Percentiles rank a stretch among this genome's conserved stretches.
Evolutionary conservation across 352 stramenopile genomes (phyloP).

Genomic region (Pythium sukuiense): DNA sequence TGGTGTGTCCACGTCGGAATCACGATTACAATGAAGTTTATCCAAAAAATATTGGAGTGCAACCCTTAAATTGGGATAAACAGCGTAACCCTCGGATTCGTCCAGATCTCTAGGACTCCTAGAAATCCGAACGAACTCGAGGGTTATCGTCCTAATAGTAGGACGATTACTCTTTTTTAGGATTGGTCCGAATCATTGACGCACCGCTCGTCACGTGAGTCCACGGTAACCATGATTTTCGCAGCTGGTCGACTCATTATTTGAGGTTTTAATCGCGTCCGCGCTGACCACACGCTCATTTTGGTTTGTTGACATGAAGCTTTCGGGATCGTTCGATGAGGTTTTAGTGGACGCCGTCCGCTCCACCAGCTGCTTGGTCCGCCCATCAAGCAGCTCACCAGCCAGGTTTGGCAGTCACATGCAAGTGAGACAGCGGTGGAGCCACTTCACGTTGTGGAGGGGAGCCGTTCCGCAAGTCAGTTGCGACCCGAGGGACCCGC

Average conservation of each 20-base stretch:
- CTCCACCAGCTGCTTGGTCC: conserved; percentile 14
- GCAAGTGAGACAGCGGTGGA: conserved; percentile 1
- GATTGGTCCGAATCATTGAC: conserved; percentile 10
- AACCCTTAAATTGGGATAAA: neutral
- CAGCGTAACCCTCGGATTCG: too few relatives aligned
- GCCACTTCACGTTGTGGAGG: conserved; percentile 25
- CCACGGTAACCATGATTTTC: neutral
- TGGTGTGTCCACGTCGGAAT: neutral
- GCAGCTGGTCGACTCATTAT: conserved; percentile 3
- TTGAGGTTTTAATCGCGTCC: neutral
- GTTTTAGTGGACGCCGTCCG: conserved; percentile 26
- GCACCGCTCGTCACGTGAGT: conserved; percentile 12
- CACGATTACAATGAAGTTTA: neutral
- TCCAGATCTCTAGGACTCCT: too few relatives aligned
- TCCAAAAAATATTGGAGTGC: too few relatives aligned
- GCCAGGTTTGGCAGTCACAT: neutral
- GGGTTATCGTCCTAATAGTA: too few relatives aligned
- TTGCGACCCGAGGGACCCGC: conserved; percentile 1
- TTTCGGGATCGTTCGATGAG: conserved; percentile 4
- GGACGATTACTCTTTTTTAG: conserved; percentile 9
- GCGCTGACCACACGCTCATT: neutral
- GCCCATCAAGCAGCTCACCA: conserved; percentile 5
- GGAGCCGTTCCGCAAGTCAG: conserved; percentile 19
- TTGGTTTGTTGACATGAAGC: neutral
- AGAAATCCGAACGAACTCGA: too few relatives aligned